Percentiles rank a stretch among this genome's conserved stretches.
These are phyloP conservation scores for Scedosporium boydii DNA, from an alignment of 2,329 filamentous ascomycete genomes.

Conservation along the genomic window DNA sequence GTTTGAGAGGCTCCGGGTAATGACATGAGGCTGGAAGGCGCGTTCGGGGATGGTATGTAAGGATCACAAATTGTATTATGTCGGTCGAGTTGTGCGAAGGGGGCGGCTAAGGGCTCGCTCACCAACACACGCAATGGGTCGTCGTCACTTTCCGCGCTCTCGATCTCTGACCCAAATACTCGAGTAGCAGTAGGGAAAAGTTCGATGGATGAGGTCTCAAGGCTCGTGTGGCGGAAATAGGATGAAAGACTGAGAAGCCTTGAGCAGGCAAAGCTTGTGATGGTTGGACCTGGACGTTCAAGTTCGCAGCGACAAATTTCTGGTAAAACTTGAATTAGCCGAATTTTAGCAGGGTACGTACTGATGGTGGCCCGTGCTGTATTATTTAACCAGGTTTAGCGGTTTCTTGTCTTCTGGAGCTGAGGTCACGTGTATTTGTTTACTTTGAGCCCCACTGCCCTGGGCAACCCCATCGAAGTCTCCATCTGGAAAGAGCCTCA, in stretches of 20 bases:
- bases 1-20: background rate
- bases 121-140: background rate
- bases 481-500: background rate
- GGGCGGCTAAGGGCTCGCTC: too few relatives aligned
- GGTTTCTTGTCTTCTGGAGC: too few relatives aligned
- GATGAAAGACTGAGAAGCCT: background rate
- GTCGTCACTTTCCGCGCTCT: background rate
- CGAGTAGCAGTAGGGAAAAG: too few relatives aligned
- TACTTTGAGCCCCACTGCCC: slow-evolving; percentile 3
- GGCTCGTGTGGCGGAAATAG: too few relatives aligned
- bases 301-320: background rate
- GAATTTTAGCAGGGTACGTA: background rate
- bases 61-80: background rate
- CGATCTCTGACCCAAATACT: too few relatives aligned
- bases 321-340: background rate
- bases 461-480: slow-evolving; percentile 2
- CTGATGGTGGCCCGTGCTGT: too few relatives aligned
- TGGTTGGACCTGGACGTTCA: background rate
- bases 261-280: background rate
- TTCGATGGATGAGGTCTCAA: too few relatives aligned
- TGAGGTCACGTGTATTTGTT: slow-evolving; percentile 5
- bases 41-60: background rate
- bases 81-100: too few relatives aligned
- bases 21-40: background rate
- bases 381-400: background rate